Conservation (phyloP, 2,329 filamentous ascomycete genomes). For the Parastagonospora nodorum region DNA sequence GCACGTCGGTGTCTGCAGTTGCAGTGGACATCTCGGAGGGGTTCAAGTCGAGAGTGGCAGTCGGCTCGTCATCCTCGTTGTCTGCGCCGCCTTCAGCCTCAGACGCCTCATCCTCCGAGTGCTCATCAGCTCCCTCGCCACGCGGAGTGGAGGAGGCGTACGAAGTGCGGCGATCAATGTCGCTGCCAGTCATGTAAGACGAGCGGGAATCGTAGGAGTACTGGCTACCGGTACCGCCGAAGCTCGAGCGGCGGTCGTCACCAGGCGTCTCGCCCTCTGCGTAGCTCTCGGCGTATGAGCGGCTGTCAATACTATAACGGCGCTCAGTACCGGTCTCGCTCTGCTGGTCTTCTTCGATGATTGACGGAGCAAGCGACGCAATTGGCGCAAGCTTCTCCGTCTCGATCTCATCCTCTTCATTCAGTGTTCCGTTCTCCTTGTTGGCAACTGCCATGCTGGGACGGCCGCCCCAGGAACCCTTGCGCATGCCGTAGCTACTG, state of each 20-base stretch:
- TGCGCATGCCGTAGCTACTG: conserved; percentile 35
- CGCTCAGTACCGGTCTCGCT: conserved; percentile 49
- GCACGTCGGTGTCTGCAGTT: conserved; percentile 21
- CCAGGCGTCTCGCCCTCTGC: conserved; percentile 43
- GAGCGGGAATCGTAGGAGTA: conserved; percentile 55
- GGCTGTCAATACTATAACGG: conserved; percentile 42
- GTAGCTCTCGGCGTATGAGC: conserved; percentile 42
- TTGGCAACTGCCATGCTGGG: conserved; percentile 41
- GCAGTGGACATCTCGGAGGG: conserved; percentile 33
- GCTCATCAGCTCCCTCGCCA: conserved; percentile 38
- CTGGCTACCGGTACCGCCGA: conserved; percentile 49
- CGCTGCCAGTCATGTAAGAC: conserved; percentile 54
- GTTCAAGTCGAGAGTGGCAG: conserved; percentile 27
- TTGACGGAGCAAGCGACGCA: conserved; percentile 22
- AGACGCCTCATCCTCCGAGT: conserved; percentile 35
- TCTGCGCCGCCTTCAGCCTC: conserved; percentile 31
- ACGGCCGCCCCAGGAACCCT: conserved; percentile 43
- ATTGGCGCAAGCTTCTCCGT: conserved; percentile 20
- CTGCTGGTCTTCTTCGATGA: conserved; percentile 35
- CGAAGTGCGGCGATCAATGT: conserved; percentile 51
- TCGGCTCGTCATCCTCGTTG: conserved; percentile 36
- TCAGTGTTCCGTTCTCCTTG: conserved; percentile 56
- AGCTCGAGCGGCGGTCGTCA: conserved; percentile 46
- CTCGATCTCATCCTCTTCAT: conserved; percentile 50
- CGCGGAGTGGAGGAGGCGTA: conserved; percentile 45